A percentile compares a stretch with the other conserved stretches of the same genome.
Evolutionary conservation across 148 eudicot species (phyloP).

Genomic region (Amaranthus hypochondriacus): DNA sequence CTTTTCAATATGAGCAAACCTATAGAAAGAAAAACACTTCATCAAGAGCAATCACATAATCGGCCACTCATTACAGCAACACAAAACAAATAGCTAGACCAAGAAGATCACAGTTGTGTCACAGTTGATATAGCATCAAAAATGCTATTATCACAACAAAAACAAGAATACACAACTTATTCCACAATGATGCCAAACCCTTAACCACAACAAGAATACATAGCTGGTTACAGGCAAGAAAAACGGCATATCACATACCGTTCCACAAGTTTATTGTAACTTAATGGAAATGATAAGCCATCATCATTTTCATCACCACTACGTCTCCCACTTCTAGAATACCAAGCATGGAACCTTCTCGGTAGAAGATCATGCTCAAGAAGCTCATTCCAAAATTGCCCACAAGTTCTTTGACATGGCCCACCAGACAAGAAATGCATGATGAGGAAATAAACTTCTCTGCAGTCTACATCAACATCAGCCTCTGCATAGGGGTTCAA

Average conservation of each 20-base stretch:
- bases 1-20: slow-evolving; percentile 80
- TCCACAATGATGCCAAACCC: too few species aligned
- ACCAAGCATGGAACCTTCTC: slow-evolving; percentile 98
- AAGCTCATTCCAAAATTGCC: slow-evolving; percentile 99
- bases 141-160: background rate
- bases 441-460: slow-evolving; percentile 86
- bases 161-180: background rate
- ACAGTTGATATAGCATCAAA: slow-evolving; percentile 6
- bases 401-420: slow-evolving; percentile 93
- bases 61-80: background rate
- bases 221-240: background rate
- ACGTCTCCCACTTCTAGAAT: slow-evolving; percentile 66
- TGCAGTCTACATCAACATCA: slow-evolving; percentile 68
- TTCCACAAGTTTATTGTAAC: slow-evolving; percentile 76
- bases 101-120: background rate
- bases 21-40: slow-evolving; percentile 25
- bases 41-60: slow-evolving; percentile 15
- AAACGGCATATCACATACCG: slow-evolving; percentile 46
- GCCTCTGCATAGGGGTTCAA: slow-evolving; percentile 38
- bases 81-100: background rate
- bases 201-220: background rate
- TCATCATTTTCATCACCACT: slow-evolving; percentile 93
- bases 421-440: slow-evolving; percentile 98
- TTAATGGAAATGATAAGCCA: slow-evolving; percentile 81
- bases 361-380: slow-evolving; percentile 94